Evolutionary conservation across 2,329 filamentous ascomycete genomes (phyloP), one percentile per base, ranked within the genome.

Genomic region (Calonectria montana): DNA sequence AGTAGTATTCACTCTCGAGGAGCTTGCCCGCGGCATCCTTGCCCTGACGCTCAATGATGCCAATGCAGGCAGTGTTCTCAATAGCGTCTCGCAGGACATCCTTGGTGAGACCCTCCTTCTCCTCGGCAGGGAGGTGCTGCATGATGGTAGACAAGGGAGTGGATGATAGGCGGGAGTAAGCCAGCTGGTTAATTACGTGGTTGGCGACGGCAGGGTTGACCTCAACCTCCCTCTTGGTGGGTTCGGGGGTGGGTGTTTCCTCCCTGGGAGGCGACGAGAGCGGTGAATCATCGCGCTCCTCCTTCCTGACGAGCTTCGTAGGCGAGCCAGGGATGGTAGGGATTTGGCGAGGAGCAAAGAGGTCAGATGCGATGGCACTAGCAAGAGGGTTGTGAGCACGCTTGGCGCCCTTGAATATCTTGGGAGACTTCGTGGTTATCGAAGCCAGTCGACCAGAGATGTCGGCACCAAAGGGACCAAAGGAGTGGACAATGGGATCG

Each of bases 1-100:
- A 99, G 84, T 98, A 98, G 83, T 97, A 98, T 83, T 99, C 96
- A 86, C 94, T 97, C 87, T 99, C 96, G 1, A 99, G 89, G 8
- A 93, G 86, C 86, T 98, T 97, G 76, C 97, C 97, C 0, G 97
- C 96, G 6, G 97, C 97, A 81, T 99, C 97, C 83, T 98, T 99
- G 81, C 97, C 97, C 82, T 96, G 93, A 45, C 97, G 93, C 64
- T 90, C 88, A 78, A 99, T 98, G 82, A 97, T 93, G 57, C 97
- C 97, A 74, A 98, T 92, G 81, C 95, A 98, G 10, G 89, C 83
- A 7, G 94, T 94, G 27, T 87, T 86, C 80, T 95, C 93, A 50
- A 98, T 90, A 70, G 97, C 88, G 55, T 85, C 87, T 72, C 92
- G 92, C 64, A 98, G 89, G 48, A 91, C 89, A 2, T 89, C 86